Base-by-base conservation (phyloP, 2,329 filamentous ascomycete species). In the Botrytis sinoallii region DNA sequence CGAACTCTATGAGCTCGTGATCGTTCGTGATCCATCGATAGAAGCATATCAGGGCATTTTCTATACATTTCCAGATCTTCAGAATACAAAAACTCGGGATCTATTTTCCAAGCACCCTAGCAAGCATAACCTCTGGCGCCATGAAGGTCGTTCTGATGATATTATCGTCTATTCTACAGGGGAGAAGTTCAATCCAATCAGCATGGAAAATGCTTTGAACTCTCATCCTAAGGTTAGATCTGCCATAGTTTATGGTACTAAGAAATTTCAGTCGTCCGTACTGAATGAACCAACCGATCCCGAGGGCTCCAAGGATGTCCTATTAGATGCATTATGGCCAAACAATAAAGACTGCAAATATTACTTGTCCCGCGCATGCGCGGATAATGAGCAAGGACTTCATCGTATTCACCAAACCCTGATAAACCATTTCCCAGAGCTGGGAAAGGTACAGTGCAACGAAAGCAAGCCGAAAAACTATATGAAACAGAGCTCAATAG, bases 171-270 rank as follows among this genome's bases (percentile, higher is more conserved):
- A 84, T 38, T 81, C 79, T 32, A 84, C 82, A 59, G 84, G 84
- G 2, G 83, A 84, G 69, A 85, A 85, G 73, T 80, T 84, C 60
- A 84, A 85, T 57, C 84, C 84, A 0, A 75, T 82, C 4, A 77
- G 77, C 0, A 81, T 83, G 84, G 85, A 74, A 77, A 75, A 40
- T 77, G 79, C 16, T 80, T 84, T 32, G 77, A 35, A 77, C 38
- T 75, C 75, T 1, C 81, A 84, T 69, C 80, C 82, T 0, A 44
- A 80, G 8, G 78, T 85, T 2, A 72, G 76, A 1, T 74, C 77
- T 12, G 81, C 81, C 2, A 57, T 84, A 2, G 76, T 84, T 2
- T 74, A 81, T 65, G 84, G 83, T 0, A 77, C 81, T 25, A n/a
- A 61, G 20, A 75, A 77, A 25, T 82, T 84, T 69, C 81, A 83